Conservation (phyloP, 352 stramenopile genomes). For the Blastocystis sp. region DNA sequence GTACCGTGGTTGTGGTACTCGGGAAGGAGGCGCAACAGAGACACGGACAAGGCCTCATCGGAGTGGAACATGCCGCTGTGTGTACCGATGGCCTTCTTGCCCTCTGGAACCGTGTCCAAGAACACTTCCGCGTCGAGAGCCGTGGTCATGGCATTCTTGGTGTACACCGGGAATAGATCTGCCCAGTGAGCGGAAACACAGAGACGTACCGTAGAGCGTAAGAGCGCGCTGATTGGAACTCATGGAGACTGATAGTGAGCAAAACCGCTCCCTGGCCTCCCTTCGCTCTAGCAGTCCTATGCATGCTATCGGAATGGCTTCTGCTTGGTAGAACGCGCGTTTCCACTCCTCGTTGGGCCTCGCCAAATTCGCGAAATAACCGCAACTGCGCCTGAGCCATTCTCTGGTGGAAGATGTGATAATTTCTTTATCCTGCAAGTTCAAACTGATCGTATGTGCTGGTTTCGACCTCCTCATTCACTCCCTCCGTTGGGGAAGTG, state of each 20-base stretch:
- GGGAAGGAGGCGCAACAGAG: constrained; percentile 43
- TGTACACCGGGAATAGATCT: constrained; percentile 25
- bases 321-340: neutral
- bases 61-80: constrained; percentile 64
- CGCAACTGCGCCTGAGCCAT: neutral
- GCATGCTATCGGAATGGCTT: too few species aligned
- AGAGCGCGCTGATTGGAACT: neutral
- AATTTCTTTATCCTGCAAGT: neutral
- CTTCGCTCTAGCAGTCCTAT: too few species aligned
- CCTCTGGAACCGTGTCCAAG: neutral
- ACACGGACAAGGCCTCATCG: constrained; percentile 41
- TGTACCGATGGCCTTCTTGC: constrained; percentile 52
- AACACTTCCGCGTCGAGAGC: neutral
- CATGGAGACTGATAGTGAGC: neutral
- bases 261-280: too few species aligned
- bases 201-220: neutral
- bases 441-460: neutral
- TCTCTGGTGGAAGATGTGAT: neutral
- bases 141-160: neutral
- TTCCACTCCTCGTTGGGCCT: too few species aligned
- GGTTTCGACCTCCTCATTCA: neutral
- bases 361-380: too few species aligned
- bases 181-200: neutral
- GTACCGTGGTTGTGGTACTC: constrained; percentile 41
- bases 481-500: too few species aligned